Evolutionary conservation across 2,329 filamentous ascomycete species (phyloP), one percentile per base, ranked within the genome.

Genomic region (Cyphellophora europaea): DNA sequence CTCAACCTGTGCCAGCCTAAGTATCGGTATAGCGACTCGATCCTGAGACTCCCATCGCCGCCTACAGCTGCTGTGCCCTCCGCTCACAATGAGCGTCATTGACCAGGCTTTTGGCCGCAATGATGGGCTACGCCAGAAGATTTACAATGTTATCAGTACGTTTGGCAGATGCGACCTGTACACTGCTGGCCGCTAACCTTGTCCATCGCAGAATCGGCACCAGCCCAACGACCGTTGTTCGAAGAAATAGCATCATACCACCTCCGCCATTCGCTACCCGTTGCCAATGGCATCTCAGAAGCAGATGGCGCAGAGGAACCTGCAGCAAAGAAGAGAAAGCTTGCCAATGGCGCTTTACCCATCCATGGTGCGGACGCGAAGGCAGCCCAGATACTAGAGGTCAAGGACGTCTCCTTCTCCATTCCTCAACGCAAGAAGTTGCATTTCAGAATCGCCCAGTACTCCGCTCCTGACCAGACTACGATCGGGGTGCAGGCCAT

Each of bases 371-470:
- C 39, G 12, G 48, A 45, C 31, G 44, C 34, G 8, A 28, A 42
- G 41, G 27, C 42, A 15, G 30, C 8, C 10, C 14, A 14, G 6
- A 10, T 49, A 10, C 65, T 69, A 39, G 65, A 65, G 39, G 59
- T 67, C 40, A 62, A 65, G 37, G 74, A 77, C 45, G 59, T 76
- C 36, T 76, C 72, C 37, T 77, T 79, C 54, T 65, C 72, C 11
- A 63, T 77, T 1, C 76, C 76, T 3, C 70, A 74, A 47, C 62
- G 76, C 35, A 80, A 79, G 60, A 79, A 79, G 59, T 61, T 77
- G 40, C 71, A 64, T 31, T 59, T 80, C 17, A 69, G 77, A 50
- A 53, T 79, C n/a, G 61, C 72, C 21, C 55, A 57, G 16, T 58
- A 58, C 36, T 39, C 37, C 11, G 34, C 40, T 13, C 34, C 38